Base-by-base conservation (phyloP, 2,329 filamentous ascomycete species). In the Falciphora oryzae region DNA sequence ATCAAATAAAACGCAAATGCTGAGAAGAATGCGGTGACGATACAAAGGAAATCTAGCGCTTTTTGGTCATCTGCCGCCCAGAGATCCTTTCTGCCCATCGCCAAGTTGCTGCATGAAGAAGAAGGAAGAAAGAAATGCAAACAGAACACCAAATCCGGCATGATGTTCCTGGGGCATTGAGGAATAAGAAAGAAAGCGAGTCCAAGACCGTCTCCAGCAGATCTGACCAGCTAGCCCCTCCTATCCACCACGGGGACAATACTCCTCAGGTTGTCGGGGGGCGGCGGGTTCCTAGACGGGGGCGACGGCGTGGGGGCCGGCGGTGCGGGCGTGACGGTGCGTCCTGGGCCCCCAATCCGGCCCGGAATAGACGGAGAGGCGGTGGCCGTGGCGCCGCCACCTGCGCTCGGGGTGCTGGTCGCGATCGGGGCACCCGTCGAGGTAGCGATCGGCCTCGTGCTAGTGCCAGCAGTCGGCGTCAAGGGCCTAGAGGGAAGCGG, bases 391-490 rank as follows among this genome's bases (percentile, higher is more conserved):
- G 44, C 18, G 18, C 6, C 44, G 44, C 44, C 22, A n/a, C n/a
- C 44, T 5, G 8, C 22, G 44, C 44, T 53, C 7, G 44, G 16
- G 27, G 44, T 32, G 18, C 18, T 16, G 14, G 27, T 62, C 28
- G 14, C n/a, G 13, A 28, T 27, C 61, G 44, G 29, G 27, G 44
- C 27, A 14, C 38, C 10, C 50, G 53, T 53, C 62, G 62, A 62
- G 64, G 35, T 66, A 31, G 53, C 67, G 29, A 3, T 64, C 65
- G 57, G 53, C 27, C 3, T 22, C 27, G 69, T 59, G 25, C 67
- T 70, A 31, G 65, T 59, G 62, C 65, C 67, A 32, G 44, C 27
- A 22, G 31, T n/a, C 25, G 59, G 59, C 35, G 60, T 44, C 63
- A 18, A 38, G n/a, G 59, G 25, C 60, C 28, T 50, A n/a, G 32